These are phyloP conservation scores for Fusarium newnesense DNA, from an alignment of 2,329 filamentous ascomycete genomes.

Conservation along the genomic window DNA sequence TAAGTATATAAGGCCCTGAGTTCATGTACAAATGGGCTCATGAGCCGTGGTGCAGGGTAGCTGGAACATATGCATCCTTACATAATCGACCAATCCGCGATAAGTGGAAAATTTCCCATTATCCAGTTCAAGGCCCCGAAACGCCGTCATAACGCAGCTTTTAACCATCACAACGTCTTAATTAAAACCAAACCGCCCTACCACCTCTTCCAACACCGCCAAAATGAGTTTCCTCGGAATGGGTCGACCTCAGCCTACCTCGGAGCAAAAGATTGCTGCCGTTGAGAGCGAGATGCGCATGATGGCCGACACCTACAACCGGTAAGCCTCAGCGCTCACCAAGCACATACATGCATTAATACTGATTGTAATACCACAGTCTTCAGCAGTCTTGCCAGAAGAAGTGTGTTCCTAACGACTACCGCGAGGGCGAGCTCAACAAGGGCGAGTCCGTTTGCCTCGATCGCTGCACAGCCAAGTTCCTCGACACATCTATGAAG, in stretches of 20 bases:
- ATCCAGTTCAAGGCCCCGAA: constrained; percentile 14
- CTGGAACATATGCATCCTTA: constrained; percentile 18
- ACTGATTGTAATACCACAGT: constrained; percentile 55
- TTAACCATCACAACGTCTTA: constrained; percentile 3
- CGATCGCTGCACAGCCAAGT: constrained; percentile 96
- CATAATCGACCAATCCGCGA: constrained; percentile 36
- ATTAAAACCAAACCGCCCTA: neutral
- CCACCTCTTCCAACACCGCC: constrained; percentile 25
- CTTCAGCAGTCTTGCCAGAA: constrained; percentile 88
- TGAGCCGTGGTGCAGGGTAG: constrained; percentile 32
- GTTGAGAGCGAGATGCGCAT: constrained; percentile 98
- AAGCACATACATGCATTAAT: neutral
- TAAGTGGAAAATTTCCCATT: constrained; percentile 43
- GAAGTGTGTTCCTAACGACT: constrained; percentile 92
- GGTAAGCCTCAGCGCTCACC: constrained; percentile 64
- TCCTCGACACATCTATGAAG: constrained; percentile 99
- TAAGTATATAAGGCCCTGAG: neutral
- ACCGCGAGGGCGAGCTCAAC: constrained; percentile 96
- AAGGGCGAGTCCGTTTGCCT: constrained; percentile 99
- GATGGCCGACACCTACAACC: constrained; percentile 97
- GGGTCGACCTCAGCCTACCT: constrained; percentile 82
- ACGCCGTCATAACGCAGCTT: constrained; percentile 24
- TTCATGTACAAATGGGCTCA: neutral
- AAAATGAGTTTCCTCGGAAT: constrained; percentile 60
- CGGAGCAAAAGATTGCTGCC: constrained; percentile 95